Evolutionary conservation across 2,329 filamentous ascomycete genomes (phyloP).

Genomic region (Xylaria sp.): DNA sequence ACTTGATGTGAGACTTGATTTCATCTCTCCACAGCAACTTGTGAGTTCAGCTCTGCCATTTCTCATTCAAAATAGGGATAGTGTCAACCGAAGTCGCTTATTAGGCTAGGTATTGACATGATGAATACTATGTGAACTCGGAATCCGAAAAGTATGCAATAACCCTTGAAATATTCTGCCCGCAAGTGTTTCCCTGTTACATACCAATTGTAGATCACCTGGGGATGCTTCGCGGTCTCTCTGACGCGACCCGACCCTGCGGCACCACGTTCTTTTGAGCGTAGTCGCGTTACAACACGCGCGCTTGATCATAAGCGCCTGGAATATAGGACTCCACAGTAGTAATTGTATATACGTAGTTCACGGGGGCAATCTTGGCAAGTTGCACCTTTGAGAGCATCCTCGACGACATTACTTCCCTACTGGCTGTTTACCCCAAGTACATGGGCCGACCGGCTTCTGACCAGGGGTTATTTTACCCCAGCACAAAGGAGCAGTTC

Average conservation of each 20-base stretch:
- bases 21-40: background rate
- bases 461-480: conserved; percentile 11
- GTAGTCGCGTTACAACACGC: background rate
- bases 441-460: background rate
- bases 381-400: conserved; percentile 30
- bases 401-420: conserved; percentile 2
- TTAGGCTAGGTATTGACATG: background rate
- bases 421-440: background rate
- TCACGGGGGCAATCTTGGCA: conserved; percentile 6
- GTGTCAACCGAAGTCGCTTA: background rate
- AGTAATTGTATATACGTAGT: background rate
- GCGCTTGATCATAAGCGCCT: background rate
- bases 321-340: background rate
- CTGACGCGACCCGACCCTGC: background rate
- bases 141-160: background rate
- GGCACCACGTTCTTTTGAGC: background rate
- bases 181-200: background rate
- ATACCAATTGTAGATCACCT: background rate
- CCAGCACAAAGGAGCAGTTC: conserved; percentile 2
- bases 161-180: background rate
- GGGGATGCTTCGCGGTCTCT: background rate
- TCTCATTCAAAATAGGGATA: background rate
- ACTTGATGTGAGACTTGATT: background rate
- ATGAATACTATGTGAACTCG: background rate
- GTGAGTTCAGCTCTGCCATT: background rate